Evolutionary conservation across 805 yeast species (phyloP).

Genomic region (Tetrapisispora fleetii): DNA sequence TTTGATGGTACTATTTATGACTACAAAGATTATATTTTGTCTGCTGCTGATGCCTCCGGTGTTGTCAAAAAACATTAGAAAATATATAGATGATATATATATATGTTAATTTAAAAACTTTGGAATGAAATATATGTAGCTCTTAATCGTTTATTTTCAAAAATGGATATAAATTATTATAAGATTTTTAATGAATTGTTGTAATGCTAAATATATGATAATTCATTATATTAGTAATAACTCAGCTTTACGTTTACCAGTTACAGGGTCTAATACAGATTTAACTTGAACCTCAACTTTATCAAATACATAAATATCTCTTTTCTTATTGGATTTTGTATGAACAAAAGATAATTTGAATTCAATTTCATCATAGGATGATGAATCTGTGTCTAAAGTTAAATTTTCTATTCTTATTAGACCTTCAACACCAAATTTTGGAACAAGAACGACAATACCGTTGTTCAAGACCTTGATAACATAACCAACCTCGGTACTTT

Average conservation of each 20-base stretch:
- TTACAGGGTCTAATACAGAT: slow-evolving; percentile 72
- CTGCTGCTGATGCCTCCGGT: slow-evolving; percentile 71
- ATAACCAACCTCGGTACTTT: slow-evolving; percentile 76
- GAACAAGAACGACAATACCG: slow-evolving; percentile 90
- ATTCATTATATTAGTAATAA: slow-evolving; percentile 40
- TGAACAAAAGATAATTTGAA: slow-evolving; percentile 53
- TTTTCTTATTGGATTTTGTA: slow-evolving; percentile 34
- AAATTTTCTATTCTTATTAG: slow-evolving; percentile 72
- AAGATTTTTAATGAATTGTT: neutral
- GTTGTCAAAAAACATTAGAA: slow-evolving; percentile 75
- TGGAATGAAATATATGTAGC: neutral
- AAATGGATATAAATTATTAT: neutral
- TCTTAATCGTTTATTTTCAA: neutral
- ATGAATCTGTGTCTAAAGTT: slow-evolving; percentile 51
- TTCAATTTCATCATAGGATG: slow-evolving; percentile 66
- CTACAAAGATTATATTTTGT: slow-evolving; percentile 80
- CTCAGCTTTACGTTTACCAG: slow-evolving; percentile 89
- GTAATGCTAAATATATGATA: neutral
- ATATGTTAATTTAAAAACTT: neutral
- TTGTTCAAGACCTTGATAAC: slow-evolving; percentile 86
- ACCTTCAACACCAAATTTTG: slow-evolving; percentile 93
- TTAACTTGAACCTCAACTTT: slow-evolving; percentile 74
- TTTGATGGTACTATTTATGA: slow-evolving; percentile 77
- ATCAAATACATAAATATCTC: slow-evolving; percentile 67
- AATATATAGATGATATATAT: neutral